Evolutionary conservation across 2,329 filamentous ascomycete species (phyloP).

Genomic region (Fusarium acutatum): DNA sequence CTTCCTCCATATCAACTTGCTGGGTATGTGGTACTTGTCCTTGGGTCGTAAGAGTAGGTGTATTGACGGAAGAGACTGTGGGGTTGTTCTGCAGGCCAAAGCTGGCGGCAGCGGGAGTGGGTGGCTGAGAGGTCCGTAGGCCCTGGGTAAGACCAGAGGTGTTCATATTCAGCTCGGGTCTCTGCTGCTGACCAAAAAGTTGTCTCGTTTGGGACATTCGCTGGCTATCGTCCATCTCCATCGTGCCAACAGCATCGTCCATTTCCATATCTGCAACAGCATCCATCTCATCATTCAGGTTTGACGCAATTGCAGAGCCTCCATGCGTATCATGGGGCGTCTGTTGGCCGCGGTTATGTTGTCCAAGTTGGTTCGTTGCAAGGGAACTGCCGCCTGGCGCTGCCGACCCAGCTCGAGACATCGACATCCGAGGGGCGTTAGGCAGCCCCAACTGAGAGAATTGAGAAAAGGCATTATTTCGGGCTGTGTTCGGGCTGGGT

Average conservation of each 20-base stretch:
- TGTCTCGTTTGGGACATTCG: slow-evolving; percentile 75
- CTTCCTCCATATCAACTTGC: slow-evolving; percentile 76
- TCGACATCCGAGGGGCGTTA: slow-evolving; percentile 45
- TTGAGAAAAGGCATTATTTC: slow-evolving; percentile 53
- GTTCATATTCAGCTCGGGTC: slow-evolving; percentile 81
- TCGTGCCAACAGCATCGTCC: slow-evolving; percentile 79
- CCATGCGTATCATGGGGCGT: slow-evolving; percentile 48
- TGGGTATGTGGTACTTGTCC: slow-evolving; percentile 70
- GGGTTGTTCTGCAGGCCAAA: slow-evolving; percentile 91
- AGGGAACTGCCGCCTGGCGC: slow-evolving; percentile 44
- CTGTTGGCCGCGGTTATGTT: slow-evolving; percentile 46
- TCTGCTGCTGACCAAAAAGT: slow-evolving; percentile 70
- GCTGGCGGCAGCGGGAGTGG: slow-evolving; percentile 80
- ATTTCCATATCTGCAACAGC: slow-evolving; percentile 95
- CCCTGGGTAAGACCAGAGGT: slow-evolving; percentile 80
- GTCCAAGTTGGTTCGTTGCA: slow-evolving; percentile 45
- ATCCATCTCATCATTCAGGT: slow-evolving; percentile 73
- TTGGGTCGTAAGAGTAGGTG: slow-evolving; percentile 85
- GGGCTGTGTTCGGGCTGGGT: slow-evolving; percentile 57
- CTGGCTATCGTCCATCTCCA: slow-evolving; percentile 70
- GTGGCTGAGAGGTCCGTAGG: slow-evolving; percentile 84
- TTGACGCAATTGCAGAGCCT: slow-evolving; percentile 53
- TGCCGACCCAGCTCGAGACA: slow-evolving; percentile 45
- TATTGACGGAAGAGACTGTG: slow-evolving; percentile 96
- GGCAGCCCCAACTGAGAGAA: slow-evolving; percentile 49